phyloP scores from a whole-genome alignment of 2,329 filamentous ascomycete species.

The Ophiostoma quercus region DNA sequence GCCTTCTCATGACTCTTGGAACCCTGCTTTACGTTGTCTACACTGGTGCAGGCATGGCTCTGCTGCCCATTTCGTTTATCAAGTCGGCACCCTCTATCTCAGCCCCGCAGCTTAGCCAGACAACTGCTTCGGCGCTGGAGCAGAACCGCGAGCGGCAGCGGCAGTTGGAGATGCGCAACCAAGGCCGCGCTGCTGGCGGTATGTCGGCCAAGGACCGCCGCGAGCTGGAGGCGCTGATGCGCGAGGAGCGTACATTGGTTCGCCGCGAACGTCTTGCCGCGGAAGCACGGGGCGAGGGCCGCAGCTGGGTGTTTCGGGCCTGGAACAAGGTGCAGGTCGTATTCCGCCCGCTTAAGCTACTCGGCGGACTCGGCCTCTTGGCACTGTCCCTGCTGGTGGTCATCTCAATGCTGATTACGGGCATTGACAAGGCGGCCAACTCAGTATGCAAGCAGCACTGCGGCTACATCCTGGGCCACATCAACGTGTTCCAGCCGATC shows the following conservation, averaged over 20 bases:
- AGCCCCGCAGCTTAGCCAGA: slow-evolving; percentile 69
- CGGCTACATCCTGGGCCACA: slow-evolving; percentile 80
- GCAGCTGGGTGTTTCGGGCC: slow-evolving; percentile 62
- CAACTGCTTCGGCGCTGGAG: slow-evolving; percentile 73
- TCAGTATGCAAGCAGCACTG: slow-evolving; percentile 86
- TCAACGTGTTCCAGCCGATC: slow-evolving; percentile 90
- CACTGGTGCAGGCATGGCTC: slow-evolving; percentile 79
- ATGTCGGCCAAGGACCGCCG: slow-evolving; percentile 80
- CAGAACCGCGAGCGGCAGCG: slow-evolving; percentile 86
- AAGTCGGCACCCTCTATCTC: slow-evolving; percentile 86
- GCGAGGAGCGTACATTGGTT: slow-evolving; percentile 88
- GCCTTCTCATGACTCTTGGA: slow-evolving; percentile 81
- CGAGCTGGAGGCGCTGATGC: slow-evolving; percentile 77
- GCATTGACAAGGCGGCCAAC: slow-evolving; percentile 94
- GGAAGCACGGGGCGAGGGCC: slow-evolving; percentile 73
- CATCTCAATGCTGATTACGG: slow-evolving; percentile 90
- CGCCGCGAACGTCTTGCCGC: slow-evolving; percentile 82
- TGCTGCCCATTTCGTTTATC: slow-evolving; percentile 85
- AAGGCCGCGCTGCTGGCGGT: slow-evolving; percentile 48
- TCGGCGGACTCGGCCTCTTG: slow-evolving; percentile 76
- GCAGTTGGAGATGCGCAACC: slow-evolving; percentile 80
- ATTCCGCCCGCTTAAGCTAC: slow-evolving; percentile 80
- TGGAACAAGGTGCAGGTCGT: slow-evolving; percentile 80
- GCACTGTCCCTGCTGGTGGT: slow-evolving; percentile 70
- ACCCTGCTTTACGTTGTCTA: slow-evolving; percentile 83